These are phyloP conservation scores for Syncephalis plumigaleata DNA, from an alignment of 371 early-diverging fungal species.

Conservation along the genomic window DNA sequence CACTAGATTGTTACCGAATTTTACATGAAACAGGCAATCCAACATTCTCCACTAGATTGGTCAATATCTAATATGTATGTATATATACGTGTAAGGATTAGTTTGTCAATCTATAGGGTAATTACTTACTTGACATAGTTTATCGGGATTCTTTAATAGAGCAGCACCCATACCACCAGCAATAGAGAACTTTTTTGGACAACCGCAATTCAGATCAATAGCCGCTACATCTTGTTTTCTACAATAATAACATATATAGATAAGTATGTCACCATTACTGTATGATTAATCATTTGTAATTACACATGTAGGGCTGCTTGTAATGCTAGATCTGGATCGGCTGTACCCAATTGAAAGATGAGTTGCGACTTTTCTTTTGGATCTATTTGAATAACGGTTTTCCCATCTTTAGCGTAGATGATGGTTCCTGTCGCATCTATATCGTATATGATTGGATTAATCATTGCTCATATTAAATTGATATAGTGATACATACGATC, in stretches of 20 bases:
- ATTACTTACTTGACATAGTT: slow-evolving; percentile 30
- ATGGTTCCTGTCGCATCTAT: slow-evolving; percentile 44
- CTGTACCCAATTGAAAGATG: slow-evolving; percentile 66
- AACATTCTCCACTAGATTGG: slow-evolving; percentile 48
- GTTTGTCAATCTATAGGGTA: neutral
- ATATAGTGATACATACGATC: slow-evolving; percentile 28
- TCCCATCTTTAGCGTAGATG: slow-evolving; percentile 36
- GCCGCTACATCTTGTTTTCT: slow-evolving; percentile 56
- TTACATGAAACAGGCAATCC: slow-evolving; percentile 68
- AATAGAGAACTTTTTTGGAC: slow-evolving; percentile 89
- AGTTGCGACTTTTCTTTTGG: slow-evolving; percentile 39
- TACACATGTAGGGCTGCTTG: slow-evolving; percentile 73
- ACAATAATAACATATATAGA: neutral
- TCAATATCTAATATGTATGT: slow-evolving; percentile 35
- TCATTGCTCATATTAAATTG: neutral
- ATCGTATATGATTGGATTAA: neutral
- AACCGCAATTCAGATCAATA: slow-evolving; percentile 93
- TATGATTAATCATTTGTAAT: slow-evolving; percentile 3
- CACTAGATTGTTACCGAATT: slow-evolving; percentile 52
- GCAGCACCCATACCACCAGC: slow-evolving; percentile 93
- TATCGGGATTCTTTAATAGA: slow-evolving; percentile 67
- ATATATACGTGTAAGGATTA: no score
- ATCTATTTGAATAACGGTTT: slow-evolving; percentile 40
- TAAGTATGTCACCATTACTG: neutral
- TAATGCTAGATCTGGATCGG: slow-evolving; percentile 72